Base-by-base conservation (phyloP, 164 flowering plant species). In the Piper longum region DNA sequence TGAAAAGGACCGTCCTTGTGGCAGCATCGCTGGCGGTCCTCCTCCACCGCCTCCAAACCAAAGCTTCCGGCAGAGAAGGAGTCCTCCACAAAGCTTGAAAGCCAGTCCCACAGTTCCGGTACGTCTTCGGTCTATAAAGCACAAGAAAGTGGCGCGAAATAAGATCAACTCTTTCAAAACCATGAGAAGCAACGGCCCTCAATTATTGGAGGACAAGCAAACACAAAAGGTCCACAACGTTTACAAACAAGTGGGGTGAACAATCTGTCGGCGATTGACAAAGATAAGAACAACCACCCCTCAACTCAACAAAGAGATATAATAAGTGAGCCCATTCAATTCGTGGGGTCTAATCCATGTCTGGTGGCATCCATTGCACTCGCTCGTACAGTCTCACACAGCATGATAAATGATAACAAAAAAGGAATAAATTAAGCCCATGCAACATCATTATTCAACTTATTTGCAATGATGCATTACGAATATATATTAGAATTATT, bases 71-170 rank as follows among this genome's bases (percentile, higher is more conserved):
- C 84, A 16, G 88, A 79, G 74, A 89, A 84, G 6, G 97, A 88
- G 54, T 89, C 96, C 75, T 95, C 96, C 62, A 95, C 87, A 60
- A 95, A 88, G 59, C 74, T 82, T 3, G 99, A 85, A 14, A 91
- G 78, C 99, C 97, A 89, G 70, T 95, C 97, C 67, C n/a, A n/a
- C n/a, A 95, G 67, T 57, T 91, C 93, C 43, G 81, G 83, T 62
- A 91, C 82, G 65, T 95, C 97, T 68, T 88, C 99, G 68, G 81
- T 81, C 97, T 93, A 26, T 26, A 26, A 26, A 26, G 89, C 41
- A 39, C 8, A n/a, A 74, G 1, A 67, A 48, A 9, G 14, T 12
- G 48, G 52, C 52, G 52, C 14, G 52, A 48, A 48, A 48, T 48
- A 48, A 48, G 52, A 3, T 48, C 52, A 48, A 48, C 7, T 48